A percentile compares a stretch with the other conserved stretches of the same genome.
phyloP scores from a whole-genome alignment of 352 stramenopile genomes.

The Lagenidium sp. region DNA sequence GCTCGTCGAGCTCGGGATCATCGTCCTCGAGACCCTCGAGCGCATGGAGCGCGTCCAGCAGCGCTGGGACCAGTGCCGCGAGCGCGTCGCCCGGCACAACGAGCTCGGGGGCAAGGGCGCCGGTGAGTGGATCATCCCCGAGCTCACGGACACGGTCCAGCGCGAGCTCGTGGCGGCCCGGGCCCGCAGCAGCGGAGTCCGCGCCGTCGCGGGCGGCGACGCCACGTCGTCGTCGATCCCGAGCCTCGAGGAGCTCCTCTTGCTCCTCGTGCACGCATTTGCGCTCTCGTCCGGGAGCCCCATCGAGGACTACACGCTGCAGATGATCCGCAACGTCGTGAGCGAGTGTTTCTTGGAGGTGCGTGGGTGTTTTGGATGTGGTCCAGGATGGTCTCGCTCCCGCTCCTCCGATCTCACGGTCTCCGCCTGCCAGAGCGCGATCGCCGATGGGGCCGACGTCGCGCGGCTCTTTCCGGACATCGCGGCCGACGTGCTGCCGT shows the following conservation, averaged over 20 bases:
- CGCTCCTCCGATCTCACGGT: too few relatives aligned
- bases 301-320: conserved; percentile 55
- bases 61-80: conserved; percentile 41
- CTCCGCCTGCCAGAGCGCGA: too few relatives aligned
- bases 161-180: conserved; percentile 23
- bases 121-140: conserved; percentile 61
- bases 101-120: conserved; percentile 38
- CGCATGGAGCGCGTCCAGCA: conserved; percentile 46
- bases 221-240: neutral
- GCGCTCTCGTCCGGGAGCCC: conserved; percentile 30
- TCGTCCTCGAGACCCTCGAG: conserved; percentile 67
- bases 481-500: neutral
- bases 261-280: conserved; percentile 55
- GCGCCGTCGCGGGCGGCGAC: neutral
- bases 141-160: conserved; percentile 53
- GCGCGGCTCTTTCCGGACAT: neutral
- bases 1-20: conserved; percentile 59
- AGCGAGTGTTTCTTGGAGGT: conserved; percentile 42
- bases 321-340: conserved; percentile 53
- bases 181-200: conserved; percentile 8
- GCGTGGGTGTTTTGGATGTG: too few relatives aligned
- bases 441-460: neutral
- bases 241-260: conserved; percentile 35
- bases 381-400: too few relatives aligned
- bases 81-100: conserved; percentile 32